Conservation (phyloP, 2,329 filamentous ascomycete species). For the Periglandula ipomoeae region DNA sequence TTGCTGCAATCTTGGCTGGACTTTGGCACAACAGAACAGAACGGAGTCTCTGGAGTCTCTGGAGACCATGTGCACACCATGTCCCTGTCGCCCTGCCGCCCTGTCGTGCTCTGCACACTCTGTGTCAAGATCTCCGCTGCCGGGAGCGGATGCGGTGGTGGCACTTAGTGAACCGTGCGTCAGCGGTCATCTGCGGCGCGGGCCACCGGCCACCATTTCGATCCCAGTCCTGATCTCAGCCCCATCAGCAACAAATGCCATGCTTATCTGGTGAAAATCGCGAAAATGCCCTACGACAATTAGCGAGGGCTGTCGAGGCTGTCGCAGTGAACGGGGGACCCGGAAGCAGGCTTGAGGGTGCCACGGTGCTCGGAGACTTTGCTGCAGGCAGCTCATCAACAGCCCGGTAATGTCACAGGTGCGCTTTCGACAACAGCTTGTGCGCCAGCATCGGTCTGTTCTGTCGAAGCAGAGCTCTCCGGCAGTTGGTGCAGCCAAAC, state of each 20-base stretch:
- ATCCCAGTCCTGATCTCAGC: background rate
- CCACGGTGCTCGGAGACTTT: background rate
- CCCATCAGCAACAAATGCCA: background rate
- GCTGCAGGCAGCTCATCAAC: too few relatives aligned
- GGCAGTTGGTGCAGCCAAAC: background rate
- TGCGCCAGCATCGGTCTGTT: too few relatives aligned
- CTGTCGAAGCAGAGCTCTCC: background rate
- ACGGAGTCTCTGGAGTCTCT: too few relatives aligned
- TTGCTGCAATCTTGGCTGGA: background rate
- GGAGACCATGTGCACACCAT: background rate
- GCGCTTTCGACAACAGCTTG: too few relatives aligned
- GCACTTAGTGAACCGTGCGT: conserved; percentile 1
- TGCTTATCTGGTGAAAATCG: background rate
- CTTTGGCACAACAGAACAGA: background rate
- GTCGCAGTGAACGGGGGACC: background rate
- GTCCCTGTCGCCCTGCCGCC: background rate
- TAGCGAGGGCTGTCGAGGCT: background rate
- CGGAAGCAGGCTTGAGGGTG: background rate
- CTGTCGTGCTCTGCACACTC: background rate
- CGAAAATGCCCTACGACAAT: background rate
- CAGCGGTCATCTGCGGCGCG: conserved; percentile 2
- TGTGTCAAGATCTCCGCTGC: conserved; percentile 1
- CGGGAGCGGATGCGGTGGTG: conserved; percentile 4
- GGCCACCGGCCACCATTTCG: conserved; percentile 3
- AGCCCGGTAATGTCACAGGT: too few relatives aligned